A percentile compares a stretch with the other conserved stretches of the same genome.
Evolutionary conservation across 225 moss, liverwort and hornwort genomes (phyloP).

Genomic region (Ulota crispa): DNA sequence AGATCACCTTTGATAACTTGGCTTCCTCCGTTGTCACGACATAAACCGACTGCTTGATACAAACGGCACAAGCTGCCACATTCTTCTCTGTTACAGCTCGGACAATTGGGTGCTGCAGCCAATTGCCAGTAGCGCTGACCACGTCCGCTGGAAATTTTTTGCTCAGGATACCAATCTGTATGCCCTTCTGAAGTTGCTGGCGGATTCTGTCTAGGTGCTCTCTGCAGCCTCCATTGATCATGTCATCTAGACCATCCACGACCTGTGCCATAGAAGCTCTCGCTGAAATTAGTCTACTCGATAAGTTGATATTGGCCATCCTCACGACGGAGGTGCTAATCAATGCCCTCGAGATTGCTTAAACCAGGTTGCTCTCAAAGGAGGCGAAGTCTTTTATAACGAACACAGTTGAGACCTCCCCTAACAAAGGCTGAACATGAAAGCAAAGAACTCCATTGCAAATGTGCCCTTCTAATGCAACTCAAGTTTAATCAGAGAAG

Average conservation of each 20-base stretch:
- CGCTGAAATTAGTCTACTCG: neutral
- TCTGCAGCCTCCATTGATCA: conserved; percentile 48
- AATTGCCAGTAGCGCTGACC: conserved; percentile 44
- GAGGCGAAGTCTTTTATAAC: neutral
- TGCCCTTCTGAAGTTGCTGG: conserved; percentile 47
- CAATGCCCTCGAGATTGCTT: neutral
- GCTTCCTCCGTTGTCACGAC: conserved; percentile 70
- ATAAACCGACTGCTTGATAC: conserved; percentile 68
- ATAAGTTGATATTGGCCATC: neutral
- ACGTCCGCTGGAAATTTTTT: conserved; percentile 47
- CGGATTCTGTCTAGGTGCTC: conserved; percentile 51
- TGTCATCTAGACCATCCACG: conserved; percentile 70
- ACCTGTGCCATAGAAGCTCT: conserved; percentile 42
- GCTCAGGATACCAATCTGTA: conserved; percentile 62
- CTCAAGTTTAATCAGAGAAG: neutral
- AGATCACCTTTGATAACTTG: conserved; percentile 68
- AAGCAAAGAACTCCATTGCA: neutral
- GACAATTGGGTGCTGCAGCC: conserved; percentile 58
- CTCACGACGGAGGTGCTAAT: neutral
- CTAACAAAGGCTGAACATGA: neutral
- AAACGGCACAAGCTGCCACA: conserved; percentile 43
- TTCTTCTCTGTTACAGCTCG: conserved; percentile 50
- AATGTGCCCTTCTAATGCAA: neutral
- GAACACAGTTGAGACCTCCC: neutral
- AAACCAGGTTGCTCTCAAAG: neutral